A percentile compares a stretch with the other conserved stretches of the same genome.
Conservation (phyloP, 345 rosid genomes). For the Bruguiera sexangula region DNA sequence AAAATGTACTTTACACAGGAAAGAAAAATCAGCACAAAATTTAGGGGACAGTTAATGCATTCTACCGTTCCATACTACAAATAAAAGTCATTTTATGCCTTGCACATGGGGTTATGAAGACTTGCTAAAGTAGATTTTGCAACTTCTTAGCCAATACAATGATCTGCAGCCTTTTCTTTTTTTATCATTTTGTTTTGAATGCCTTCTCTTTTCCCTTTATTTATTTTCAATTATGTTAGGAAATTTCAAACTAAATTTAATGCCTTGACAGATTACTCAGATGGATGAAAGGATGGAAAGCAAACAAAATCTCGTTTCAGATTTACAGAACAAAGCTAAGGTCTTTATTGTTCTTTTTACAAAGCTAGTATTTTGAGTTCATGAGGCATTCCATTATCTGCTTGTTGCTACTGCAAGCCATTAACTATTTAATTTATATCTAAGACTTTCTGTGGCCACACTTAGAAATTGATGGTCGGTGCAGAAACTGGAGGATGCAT, state of each 20-base stretch:
- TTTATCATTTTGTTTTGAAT: not conserved
- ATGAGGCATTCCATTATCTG: not conserved
- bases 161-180: not conserved
- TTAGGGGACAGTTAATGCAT: no score
- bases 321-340: constrained; percentile 61
- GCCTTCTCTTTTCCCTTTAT: not conserved
- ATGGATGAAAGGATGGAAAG: constrained; percentile 50
- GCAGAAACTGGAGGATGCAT: constrained; percentile 71
- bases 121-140: not conserved
- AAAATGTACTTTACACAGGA: no score
- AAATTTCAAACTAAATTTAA: not conserved
- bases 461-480: constrained; percentile 32
- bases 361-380: not conserved
- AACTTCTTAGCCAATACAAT: not conserved
- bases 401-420: not conserved
- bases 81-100: not conserved
- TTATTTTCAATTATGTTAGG: not conserved
- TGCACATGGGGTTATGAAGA: not conserved
- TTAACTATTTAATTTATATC: constrained; percentile 11
- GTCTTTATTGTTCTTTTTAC: constrained; percentile 28
- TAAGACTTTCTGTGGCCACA: not conserved
- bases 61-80: not conserved
- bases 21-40: not conserved
- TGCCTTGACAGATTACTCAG: constrained; percentile 44
- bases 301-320: constrained; percentile 43